Evolutionary conservation across 306 rosid species (phyloP).

Genomic region (Coriaria nepalensis): DNA sequence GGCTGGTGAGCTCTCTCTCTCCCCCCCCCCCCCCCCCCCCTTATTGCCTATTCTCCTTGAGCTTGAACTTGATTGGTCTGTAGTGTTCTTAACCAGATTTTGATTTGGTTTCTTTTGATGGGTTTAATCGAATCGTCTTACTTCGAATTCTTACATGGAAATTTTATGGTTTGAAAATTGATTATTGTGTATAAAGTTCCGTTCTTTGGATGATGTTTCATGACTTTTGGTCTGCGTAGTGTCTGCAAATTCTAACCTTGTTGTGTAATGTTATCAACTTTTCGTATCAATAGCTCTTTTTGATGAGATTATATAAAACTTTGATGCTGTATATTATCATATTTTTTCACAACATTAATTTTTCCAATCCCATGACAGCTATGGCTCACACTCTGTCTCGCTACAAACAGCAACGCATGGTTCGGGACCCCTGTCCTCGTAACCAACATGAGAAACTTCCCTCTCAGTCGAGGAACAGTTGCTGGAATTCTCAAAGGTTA

Average conservation of each 20-base stretch:
- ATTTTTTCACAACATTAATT: too few species aligned
- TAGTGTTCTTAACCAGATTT: neutral
- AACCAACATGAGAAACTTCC: conserved; percentile 93
- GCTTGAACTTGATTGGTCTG: neutral
- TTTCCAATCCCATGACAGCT: conserved; percentile 34
- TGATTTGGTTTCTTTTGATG: neutral
- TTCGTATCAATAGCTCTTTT: too few species aligned
- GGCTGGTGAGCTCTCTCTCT: conserved; percentile 24
- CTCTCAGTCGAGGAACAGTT: conserved; percentile 67
- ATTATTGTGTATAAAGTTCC: too few species aligned
- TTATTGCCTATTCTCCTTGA: too few species aligned
- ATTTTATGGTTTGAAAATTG: too few species aligned
- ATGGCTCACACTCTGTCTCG: conserved; percentile 53
- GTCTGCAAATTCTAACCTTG: too few species aligned
- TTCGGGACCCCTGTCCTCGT: conserved; percentile 65
- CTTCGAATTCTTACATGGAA: too few species aligned
- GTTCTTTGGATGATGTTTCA: too few species aligned
- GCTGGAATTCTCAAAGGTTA: conserved; percentile 88
- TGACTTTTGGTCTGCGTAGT: too few species aligned
- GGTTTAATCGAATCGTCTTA: neutral
- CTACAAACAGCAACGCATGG: conserved; percentile 63
- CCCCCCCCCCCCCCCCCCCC: neutral
- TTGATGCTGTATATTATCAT: too few species aligned
- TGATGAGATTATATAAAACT: too few species aligned
- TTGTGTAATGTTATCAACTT: too few species aligned